Percentiles rank a stretch among this genome's conserved stretches.
Conservation (phyloP, 1,139 yeast species). For the Pneumocystis oryctolagi region DNA sequence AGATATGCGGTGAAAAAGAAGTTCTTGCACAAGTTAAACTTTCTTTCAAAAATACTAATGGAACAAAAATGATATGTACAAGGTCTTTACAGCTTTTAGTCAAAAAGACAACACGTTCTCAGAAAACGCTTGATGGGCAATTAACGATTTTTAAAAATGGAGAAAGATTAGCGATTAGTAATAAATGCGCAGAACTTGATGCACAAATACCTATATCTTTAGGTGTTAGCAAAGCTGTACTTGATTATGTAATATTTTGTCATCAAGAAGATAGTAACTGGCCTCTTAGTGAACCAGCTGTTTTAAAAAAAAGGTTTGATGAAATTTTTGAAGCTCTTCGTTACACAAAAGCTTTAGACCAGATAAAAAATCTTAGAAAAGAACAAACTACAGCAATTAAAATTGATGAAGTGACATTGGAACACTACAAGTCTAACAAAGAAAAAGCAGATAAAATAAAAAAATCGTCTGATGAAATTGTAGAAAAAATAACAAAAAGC, state of each 20-base stretch:
- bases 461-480: constrained; percentile 34
- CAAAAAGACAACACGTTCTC: constrained; percentile 50
- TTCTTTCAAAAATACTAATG: constrained; percentile 63
- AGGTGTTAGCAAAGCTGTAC: constrained; percentile 76
- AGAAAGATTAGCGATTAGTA: constrained; percentile 58
- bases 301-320: constrained; percentile 79
- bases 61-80: constrained; percentile 69
- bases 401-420: constrained; percentile 60
- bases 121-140: constrained; percentile 86
- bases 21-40: constrained; percentile 83
- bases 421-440: constrained; percentile 57
- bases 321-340: constrained; percentile 93
- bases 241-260: constrained; percentile 88
- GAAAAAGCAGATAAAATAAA: constrained; percentile 52
- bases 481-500: constrained; percentile 32
- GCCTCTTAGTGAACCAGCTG: constrained; percentile 90
- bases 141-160: constrained; percentile 47
- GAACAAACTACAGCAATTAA: constrained; percentile 65
- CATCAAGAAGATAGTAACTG: constrained; percentile 95
- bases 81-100: constrained; percentile 62
- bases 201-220: constrained; percentile 61
- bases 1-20: constrained; percentile 43
- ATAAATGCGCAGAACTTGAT: constrained; percentile 77
- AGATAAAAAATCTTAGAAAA: constrained; percentile 55
- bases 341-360: constrained; percentile 76